Evolutionary conservation across 2,329 filamentous ascomycete genomes (phyloP).

Genomic region (Fusarium sublunatum): DNA sequence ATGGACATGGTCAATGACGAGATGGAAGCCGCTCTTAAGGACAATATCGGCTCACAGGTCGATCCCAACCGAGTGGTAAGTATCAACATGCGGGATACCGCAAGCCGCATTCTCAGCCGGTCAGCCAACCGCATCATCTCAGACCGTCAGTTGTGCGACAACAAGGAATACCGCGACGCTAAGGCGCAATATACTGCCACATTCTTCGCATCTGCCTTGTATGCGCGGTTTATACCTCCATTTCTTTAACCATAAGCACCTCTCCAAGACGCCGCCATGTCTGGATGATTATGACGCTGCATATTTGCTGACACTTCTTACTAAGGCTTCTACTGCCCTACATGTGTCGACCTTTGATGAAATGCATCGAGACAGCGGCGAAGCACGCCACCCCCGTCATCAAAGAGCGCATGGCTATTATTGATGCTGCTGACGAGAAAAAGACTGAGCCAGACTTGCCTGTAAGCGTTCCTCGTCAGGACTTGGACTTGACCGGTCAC

Average conservation of each 20-base stretch:
- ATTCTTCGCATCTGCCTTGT: slow-evolving; percentile 26
- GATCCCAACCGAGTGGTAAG: slow-evolving; percentile 4
- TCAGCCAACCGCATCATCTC: slow-evolving; percentile 32
- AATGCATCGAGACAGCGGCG: slow-evolving; percentile 25
- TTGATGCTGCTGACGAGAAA: slow-evolving; percentile 20
- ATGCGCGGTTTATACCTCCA: slow-evolving; percentile 27
- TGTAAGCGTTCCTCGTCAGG: not conserved
- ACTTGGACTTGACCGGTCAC: not conserved
- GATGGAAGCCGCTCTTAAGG: slow-evolving; percentile 18
- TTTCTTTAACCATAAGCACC: slow-evolving; percentile 26
- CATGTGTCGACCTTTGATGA: slow-evolving; percentile 27
- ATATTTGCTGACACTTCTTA: not conserved
- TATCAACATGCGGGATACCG: slow-evolving; percentile 31
- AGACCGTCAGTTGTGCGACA: slow-evolving; percentile 25
- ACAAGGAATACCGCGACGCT: slow-evolving; percentile 26
- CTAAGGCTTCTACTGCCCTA: slow-evolving; percentile 18
- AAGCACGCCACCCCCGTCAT: slow-evolving; percentile 26
- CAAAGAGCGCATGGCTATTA: slow-evolving; percentile 21
- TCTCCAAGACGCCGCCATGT: no score
- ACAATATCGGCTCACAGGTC: slow-evolving; percentile 20
- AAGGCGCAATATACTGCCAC: slow-evolving; percentile 27
- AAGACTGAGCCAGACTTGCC: slow-evolving; percentile 13
- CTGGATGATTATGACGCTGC: rapidly evolving
- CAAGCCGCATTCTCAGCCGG: slow-evolving; percentile 23
- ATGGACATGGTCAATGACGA: slow-evolving; percentile 29